Evolutionary conservation across 805 yeast species (phyloP), one percentile per base, ranked within the genome.

Genomic region (Barnettozyma pratensis): DNA sequence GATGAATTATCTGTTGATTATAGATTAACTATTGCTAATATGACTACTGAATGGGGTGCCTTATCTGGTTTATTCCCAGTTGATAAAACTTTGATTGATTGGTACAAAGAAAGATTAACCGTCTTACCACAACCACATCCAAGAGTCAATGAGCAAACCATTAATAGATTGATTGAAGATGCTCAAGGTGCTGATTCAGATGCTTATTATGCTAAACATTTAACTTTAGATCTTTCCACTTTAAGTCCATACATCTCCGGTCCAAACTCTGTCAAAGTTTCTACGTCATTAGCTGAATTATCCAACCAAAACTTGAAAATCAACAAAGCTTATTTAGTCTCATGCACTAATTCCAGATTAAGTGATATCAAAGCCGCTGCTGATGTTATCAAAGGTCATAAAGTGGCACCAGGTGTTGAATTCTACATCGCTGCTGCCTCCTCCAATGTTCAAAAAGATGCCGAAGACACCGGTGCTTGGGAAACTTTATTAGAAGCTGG

Each of bases 11-110:
- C 96, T 2, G 77, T 90, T 44, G 96, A 92, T 64, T 84, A 85
- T 63, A 78, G 97, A 69, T 73, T 91, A 54, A 92, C 97, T 31
- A 91, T 91, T 57, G 97, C 98, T 45, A 91, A 91, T 63, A 87
- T 89, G 97, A 92, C 98, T 37, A 91, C 98, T 29, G 98, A 91
- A 70, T 91, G 98, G 98, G 98, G 98, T 62, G 98, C 98, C 1
- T 74, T 94, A 7, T 86, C 97, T 6, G 99, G 99, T 39, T 73
- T 94, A 49, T 94, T 94, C 81, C 98, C 99, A n/a, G 90, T 92
- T 8, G 99, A 94, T 66, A 72, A 79, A 26, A 81, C 82, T 11
- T 73, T 91, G 56, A 68, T 89, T 36, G 72, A 83, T 51, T 94
- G 91, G 83, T 94, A 94, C 70, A 74, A 82, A 51, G 62, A 81